These are phyloP conservation scores for Aspergillus sclerotialis DNA, from an alignment of 2,329 filamentous ascomycete species.

Conservation along the genomic window DNA sequence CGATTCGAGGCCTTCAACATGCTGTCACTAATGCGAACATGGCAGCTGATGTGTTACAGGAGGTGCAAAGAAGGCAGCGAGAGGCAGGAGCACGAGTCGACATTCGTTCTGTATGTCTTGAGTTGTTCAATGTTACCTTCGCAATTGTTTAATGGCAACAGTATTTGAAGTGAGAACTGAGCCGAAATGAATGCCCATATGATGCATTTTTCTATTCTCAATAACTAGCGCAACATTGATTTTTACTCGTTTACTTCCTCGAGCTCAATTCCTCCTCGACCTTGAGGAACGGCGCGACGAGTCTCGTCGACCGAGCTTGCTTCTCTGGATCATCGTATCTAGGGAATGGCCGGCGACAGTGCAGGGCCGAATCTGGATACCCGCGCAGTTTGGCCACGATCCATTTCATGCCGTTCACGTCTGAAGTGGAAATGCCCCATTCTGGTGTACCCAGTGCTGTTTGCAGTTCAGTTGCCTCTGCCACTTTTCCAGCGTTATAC, in stretches of 20 bases:
- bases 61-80: conserved; percentile 33
- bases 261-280: neutral
- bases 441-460: conserved; percentile 47
- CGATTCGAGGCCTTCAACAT: conserved; percentile 37
- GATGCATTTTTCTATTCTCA: no score
- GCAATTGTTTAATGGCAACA: conserved; percentile 42
- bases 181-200: no score
- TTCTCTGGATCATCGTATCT: conserved; percentile 41
- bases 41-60: conserved; percentile 33
- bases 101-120: conserved; percentile 32
- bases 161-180: no score
- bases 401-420: conserved; percentile 57
- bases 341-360: conserved; percentile 51
- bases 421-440: conserved; percentile 51
- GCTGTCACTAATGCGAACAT: conserved; percentile 34
- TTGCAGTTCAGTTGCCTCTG: conserved; percentile 46
- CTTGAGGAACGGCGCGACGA: neutral
- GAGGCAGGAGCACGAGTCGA: conserved; percentile 28
- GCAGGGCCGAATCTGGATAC: conserved; percentile 45
- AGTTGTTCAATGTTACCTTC: conserved; percentile 47
- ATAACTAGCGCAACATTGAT: neutral
- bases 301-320: conserved; percentile 9
- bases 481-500: conserved; percentile 40
- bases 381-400: conserved; percentile 49
- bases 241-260: neutral